Evolutionary conservation across 257 asterid species (phyloP), one percentile per base, ranked within the genome.

Genomic region (Nicotiana paniculata): DNA sequence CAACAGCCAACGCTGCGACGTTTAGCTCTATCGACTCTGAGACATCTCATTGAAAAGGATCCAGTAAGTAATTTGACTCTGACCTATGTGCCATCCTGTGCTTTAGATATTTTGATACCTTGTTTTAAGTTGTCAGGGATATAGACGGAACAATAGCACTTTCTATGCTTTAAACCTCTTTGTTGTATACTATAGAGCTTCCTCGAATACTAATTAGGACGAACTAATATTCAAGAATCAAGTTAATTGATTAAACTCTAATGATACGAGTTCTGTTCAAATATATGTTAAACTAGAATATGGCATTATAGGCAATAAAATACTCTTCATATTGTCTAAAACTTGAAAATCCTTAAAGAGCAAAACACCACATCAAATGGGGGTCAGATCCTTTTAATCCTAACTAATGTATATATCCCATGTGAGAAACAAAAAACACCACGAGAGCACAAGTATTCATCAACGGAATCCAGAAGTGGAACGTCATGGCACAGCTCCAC

Each of bases 11-110:
- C 93, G 77, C 93, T 96, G 89, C 89, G 98, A 81, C 94, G 91
- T 88, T 93, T 94, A 74, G 99, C 99, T 87, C 87, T 96, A 66
- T 91, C 97, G 84, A 96, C 99, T 80, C 91, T 96, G 81, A 90
- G 99, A 51, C 99, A 96, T 91, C 99, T 96, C 72, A 90, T 96
- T 85, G 99, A 96, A 86, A 96, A 94, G 87, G 99, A 96, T 85
- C 97, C 98, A 93, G 99, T 96, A 80, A 90, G 99, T 91, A 84
- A 54, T 81, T 66, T 67, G 82, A 61, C 70, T 82, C 37, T 72
- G 58, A 72, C 37, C 54, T 65, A 57, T 83, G 48, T 48, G 61
- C 80, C 75, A 77, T 74, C 63, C 83, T 46, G 75, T 81, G 39
- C 83, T 81, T 83, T 57, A 21, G 39, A 80, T 78, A 75, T 28